phyloP scores from a whole-genome alignment of 192 early-diverging fungal species.

The Coemansia sp. region DNA sequence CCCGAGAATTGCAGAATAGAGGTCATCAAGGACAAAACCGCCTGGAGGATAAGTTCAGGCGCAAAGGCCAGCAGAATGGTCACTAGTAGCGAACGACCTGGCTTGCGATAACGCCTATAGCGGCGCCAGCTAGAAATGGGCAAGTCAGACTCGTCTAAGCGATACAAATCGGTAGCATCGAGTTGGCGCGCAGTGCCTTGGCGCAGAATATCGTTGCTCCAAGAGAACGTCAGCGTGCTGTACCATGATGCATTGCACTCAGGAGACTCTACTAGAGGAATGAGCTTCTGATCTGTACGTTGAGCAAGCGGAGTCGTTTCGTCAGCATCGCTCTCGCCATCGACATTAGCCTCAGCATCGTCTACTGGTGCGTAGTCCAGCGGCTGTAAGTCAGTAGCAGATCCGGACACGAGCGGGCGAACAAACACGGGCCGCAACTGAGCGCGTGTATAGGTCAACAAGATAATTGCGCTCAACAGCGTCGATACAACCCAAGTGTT shows the following conservation, averaged over 20 bases:
- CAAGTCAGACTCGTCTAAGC: constrained; percentile 55
- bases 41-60: constrained; percentile 44
- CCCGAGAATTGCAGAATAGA: constrained; percentile 44
- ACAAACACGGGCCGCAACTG: constrained; percentile 20
- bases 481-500: constrained; percentile 7
- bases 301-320: constrained; percentile 20
- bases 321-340: not conserved
- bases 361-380: not conserved
- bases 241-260: constrained; percentile 26
- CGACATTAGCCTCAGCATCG: not conserved
- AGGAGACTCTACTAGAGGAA: constrained; percentile 18
- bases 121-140: constrained; percentile 38
- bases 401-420: not conserved
- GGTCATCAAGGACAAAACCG: constrained; percentile 30
- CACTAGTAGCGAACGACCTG: constrained; percentile 23
- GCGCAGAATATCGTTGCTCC: constrained; percentile 63
- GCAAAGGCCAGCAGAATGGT: constrained; percentile 43
- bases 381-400: not conserved
- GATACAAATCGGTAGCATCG: constrained; percentile 59
- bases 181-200: constrained; percentile 57
- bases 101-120: constrained; percentile 17
- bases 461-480: not conserved
- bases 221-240: constrained; percentile 52
- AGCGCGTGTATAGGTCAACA: constrained; percentile 1
- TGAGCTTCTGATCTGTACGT: constrained; percentile 1